phyloP scores from a whole-genome alignment of 768 basidiomycete species.

The Punctularia strigosozonata region DNA sequence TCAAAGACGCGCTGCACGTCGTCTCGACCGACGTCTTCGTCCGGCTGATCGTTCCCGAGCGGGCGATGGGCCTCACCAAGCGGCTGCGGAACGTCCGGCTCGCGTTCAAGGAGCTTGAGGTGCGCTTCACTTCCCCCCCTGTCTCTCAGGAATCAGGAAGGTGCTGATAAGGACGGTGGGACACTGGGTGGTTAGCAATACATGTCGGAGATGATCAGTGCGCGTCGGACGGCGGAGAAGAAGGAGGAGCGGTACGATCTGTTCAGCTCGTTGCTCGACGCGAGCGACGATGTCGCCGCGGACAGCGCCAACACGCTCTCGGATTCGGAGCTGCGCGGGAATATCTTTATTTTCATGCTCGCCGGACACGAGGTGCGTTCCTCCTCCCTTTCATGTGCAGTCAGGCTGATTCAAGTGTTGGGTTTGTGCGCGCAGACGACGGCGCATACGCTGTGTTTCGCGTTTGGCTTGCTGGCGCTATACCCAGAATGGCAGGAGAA shows the following conservation, averaged over 20 bases:
- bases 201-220: constrained; percentile 16
- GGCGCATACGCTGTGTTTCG: constrained; percentile 23
- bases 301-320: constrained; percentile 4
- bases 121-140: constrained; percentile 8
- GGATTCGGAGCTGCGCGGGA: constrained; percentile 14
- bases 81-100: constrained; percentile 17
- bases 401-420: not conserved
- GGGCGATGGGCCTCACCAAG: constrained; percentile 25
- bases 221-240: constrained; percentile 6
- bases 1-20: constrained; percentile 35
- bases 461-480: constrained; percentile 29
- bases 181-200: constrained; percentile 11
- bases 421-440: constrained; percentile 25
- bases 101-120: constrained; percentile 34
- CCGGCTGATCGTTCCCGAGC: constrained; percentile 27
- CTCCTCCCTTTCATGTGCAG: not conserved
- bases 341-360: constrained; percentile 21
- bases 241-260: constrained; percentile 13
- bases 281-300: constrained; percentile 8
- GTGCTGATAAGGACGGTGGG: not conserved
- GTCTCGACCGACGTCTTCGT: constrained; percentile 26
- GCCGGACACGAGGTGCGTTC: constrained; percentile 21
- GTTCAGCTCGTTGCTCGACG: constrained; percentile 14
- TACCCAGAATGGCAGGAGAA: constrained; percentile 30
- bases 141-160: not conserved